Conservation (phyloP, 2,329 filamentous ascomycete species). For the Aspergillus unguis region DNA sequence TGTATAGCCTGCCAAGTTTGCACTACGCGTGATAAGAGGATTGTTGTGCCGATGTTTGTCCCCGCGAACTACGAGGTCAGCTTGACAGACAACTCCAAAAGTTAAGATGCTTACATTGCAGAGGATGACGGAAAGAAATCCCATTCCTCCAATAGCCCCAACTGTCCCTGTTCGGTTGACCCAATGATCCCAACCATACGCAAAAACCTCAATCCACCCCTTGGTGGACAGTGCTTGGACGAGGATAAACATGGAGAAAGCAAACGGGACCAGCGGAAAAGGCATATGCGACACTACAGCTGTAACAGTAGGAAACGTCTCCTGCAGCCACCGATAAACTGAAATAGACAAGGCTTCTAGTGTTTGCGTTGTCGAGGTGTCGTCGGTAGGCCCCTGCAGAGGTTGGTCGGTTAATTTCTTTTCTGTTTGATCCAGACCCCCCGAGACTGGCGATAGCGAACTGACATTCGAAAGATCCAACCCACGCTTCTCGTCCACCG, state of each 20-base stretch:
- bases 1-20: constrained; percentile 67
- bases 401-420: neutral
- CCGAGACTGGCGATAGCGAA: neutral
- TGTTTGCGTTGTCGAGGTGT: constrained; percentile 35
- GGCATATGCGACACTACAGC: constrained; percentile 65
- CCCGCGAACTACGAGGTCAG: constrained; percentile 61
- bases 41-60: constrained; percentile 73
- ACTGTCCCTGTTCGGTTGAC: constrained; percentile 66
- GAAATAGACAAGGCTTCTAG: constrained; percentile 51
- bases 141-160: constrained; percentile 69
- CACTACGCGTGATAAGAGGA: constrained; percentile 67
- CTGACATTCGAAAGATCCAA: neutral
- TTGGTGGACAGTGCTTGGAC: constrained; percentile 70
- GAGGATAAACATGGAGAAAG: constrained; percentile 70
- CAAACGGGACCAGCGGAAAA: constrained; percentile 66
- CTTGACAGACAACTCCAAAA: neutral
- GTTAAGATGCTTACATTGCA: constrained; percentile 60
- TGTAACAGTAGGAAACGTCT: constrained; percentile 68
- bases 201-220: constrained; percentile 71
- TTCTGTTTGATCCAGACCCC: neutral
- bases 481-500: neutral
- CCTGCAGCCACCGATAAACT: constrained; percentile 58
- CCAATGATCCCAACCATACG: constrained; percentile 71
- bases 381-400: neutral
- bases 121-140: constrained; percentile 65